Percentiles rank a stretch among this genome's conserved stretches.
phyloP scores from a whole-genome alignment of 495 filamentous ascomycete species.

The Penicillium lividum region DNA sequence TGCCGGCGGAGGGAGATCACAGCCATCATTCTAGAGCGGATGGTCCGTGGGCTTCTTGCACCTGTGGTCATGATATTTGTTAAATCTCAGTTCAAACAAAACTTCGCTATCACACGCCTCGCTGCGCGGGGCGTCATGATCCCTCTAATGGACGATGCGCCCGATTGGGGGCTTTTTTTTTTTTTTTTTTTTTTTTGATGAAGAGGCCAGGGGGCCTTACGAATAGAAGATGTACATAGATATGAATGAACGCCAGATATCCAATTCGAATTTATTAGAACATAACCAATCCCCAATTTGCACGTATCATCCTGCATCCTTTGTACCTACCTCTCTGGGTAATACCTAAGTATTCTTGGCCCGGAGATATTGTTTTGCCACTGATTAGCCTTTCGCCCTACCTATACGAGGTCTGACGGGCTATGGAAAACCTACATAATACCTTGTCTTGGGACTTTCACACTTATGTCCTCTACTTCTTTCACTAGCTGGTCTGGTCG shows the following conservation, averaged over 20 bases:
- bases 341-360: background rate
- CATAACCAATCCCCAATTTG: background rate
- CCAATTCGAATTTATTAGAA: background rate
- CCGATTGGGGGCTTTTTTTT: background rate
- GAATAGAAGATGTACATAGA: constrained; percentile 4
- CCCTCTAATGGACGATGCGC: background rate
- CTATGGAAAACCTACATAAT: background rate
- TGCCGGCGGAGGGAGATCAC: background rate
- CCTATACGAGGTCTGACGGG: too few relatives aligned
- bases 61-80: background rate
- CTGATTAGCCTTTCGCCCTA: background rate
- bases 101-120: background rate
- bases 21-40: background rate
- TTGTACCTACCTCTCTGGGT: background rate
- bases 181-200: background rate
- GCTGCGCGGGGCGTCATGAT: constrained; percentile 1
- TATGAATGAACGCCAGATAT: constrained; percentile 5
- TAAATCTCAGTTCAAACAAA: background rate
- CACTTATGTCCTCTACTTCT: background rate
- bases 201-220: background rate
- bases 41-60: background rate
- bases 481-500: background rate
- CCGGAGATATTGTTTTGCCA: background rate
- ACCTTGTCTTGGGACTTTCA: background rate
- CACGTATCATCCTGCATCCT: background rate